phyloP scores from a whole-genome alignment of 1,284 basidiomycete genomes.

The Filobasidium uniguttulatum region DNA sequence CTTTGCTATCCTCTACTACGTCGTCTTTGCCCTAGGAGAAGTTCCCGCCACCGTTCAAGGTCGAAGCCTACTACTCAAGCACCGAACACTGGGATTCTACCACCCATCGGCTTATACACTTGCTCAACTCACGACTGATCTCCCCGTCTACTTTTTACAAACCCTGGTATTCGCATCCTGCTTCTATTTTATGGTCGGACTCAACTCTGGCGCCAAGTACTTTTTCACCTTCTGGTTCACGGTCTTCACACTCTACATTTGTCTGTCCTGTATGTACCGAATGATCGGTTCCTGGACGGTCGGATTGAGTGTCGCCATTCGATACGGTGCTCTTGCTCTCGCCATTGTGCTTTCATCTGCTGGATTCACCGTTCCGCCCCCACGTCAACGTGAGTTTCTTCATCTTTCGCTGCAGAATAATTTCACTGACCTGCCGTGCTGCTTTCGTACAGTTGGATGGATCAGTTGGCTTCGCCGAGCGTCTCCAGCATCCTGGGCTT shows the following conservation, averaged over 20 bases:
- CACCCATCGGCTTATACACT: constrained; percentile 40
- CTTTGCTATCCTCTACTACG: constrained; percentile 35
- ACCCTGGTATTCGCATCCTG: constrained; percentile 44
- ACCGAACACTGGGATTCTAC: constrained; percentile 38
- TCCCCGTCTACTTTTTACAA: constrained; percentile 50
- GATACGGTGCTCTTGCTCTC: not conserved
- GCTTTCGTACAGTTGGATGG: constrained; percentile 4
- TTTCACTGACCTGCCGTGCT: not conserved
- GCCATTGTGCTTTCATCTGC: not conserved
- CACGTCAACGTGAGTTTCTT: not conserved
- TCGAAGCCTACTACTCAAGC: constrained; percentile 53
- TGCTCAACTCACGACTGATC: constrained; percentile 55
- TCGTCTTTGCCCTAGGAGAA: constrained; percentile 46
- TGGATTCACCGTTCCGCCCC: not conserved
- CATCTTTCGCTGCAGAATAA: not conserved
- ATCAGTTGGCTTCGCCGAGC: no score
- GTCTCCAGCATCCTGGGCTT: constrained; percentile 21
- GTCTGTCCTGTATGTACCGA: constrained; percentile 22
- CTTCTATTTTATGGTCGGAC: constrained; percentile 52
- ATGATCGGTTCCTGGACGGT: constrained; percentile 29
- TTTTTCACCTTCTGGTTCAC: constrained; percentile 27
- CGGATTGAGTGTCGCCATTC: no score
- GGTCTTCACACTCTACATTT: constrained; percentile 10
- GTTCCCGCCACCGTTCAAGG: constrained; percentile 57
- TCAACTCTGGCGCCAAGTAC: constrained; percentile 40